Percentiles rank a stretch among this genome's conserved stretches.
Conservation (phyloP, 2,329 filamentous ascomycete genomes). For the Neopestalotiopsis clavispora region DNA sequence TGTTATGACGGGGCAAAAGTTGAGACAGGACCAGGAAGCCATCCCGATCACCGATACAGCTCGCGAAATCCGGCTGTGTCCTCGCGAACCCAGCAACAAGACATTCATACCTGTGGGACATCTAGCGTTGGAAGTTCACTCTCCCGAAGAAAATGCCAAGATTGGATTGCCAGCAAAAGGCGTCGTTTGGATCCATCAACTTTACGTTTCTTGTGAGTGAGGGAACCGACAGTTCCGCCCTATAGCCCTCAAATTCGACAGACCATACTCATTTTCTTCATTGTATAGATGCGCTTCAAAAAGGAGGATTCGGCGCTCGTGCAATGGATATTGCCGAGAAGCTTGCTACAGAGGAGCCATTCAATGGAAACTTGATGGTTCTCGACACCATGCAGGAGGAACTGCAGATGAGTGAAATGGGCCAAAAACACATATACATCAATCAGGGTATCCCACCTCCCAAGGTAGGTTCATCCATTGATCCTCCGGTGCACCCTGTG, state of each 20-base stretch:
- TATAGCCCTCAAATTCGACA: background rate
- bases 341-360: constrained; percentile 35
- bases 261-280: background rate
- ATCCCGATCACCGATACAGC: constrained; percentile 41
- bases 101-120: constrained; percentile 46
- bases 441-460: constrained; percentile 32
- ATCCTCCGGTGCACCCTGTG: background rate
- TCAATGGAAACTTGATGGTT: constrained; percentile 38
- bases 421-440: constrained; percentile 31
- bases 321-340: constrained; percentile 42
- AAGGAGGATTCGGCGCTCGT: constrained; percentile 39
- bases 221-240: background rate
- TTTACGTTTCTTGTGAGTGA: constrained; percentile 42
- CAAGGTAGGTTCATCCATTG: constrained; percentile 25
- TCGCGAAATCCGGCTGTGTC: constrained; percentile 30
- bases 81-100: constrained; percentile 34
- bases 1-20: background rate
- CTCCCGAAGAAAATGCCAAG: constrained; percentile 33
- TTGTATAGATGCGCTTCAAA: constrained; percentile 35
- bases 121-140: constrained; percentile 40
- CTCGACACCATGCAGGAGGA: constrained; percentile 41
- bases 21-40: constrained; percentile 32
- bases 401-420: constrained; percentile 32
- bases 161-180: constrained; percentile 35
- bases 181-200: constrained; percentile 44